These are phyloP conservation scores for Clathrospora elynae DNA, from an alignment of 2,329 filamentous ascomycete genomes.

Conservation along the genomic window DNA sequence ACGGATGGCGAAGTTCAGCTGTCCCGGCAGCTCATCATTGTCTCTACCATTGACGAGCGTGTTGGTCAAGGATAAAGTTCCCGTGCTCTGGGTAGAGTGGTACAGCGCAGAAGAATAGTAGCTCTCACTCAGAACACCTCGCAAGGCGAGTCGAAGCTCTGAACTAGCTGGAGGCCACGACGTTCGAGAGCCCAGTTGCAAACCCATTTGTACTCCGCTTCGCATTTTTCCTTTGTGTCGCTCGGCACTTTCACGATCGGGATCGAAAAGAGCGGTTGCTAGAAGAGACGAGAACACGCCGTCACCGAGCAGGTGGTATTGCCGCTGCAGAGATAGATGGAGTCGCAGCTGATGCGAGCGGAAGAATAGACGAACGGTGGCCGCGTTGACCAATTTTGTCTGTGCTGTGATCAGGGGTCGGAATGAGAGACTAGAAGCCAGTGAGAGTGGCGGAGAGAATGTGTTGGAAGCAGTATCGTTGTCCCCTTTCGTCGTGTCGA, in stretches of 20 bases:
- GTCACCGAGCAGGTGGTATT: slow-evolving; percentile 84
- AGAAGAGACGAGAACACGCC: slow-evolving; percentile 81
- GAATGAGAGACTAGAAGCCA: slow-evolving; percentile 72
- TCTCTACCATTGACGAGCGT: slow-evolving; percentile 25
- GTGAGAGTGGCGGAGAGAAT: slow-evolving; percentile 60
- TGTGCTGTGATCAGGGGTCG: slow-evolving; percentile 75
- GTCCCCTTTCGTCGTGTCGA: slow-evolving; percentile 8
- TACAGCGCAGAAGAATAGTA: slow-evolving; percentile 56
- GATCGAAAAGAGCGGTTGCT: slow-evolving; percentile 81
- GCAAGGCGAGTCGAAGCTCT: slow-evolving; percentile 85
- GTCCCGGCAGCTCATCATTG: slow-evolving; percentile 50
- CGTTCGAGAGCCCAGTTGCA: slow-evolving; percentile 78
- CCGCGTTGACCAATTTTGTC: slow-evolving; percentile 74
- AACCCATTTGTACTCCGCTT: slow-evolving; percentile 70
- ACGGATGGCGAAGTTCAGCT: slow-evolving; percentile 75
- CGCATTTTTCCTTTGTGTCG: slow-evolving; percentile 70
- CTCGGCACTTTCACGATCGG: slow-evolving; percentile 79
- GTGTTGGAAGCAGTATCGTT: slow-evolving; percentile 6
- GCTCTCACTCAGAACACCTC: slow-evolving; percentile 80
- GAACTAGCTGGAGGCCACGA: slow-evolving; percentile 94
- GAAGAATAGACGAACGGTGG: slow-evolving; percentile 78
- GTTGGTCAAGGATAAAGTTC: slow-evolving; percentile 1
- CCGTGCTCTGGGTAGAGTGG: slow-evolving; percentile 22
- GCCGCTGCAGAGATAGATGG: slow-evolving; percentile 75
- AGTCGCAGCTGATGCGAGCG: slow-evolving; percentile 70